Evolutionary conservation across 805 yeast species (phyloP), one percentile per base, ranked within the genome.

Genomic region (Metschnikowia picachoensis): DNA sequence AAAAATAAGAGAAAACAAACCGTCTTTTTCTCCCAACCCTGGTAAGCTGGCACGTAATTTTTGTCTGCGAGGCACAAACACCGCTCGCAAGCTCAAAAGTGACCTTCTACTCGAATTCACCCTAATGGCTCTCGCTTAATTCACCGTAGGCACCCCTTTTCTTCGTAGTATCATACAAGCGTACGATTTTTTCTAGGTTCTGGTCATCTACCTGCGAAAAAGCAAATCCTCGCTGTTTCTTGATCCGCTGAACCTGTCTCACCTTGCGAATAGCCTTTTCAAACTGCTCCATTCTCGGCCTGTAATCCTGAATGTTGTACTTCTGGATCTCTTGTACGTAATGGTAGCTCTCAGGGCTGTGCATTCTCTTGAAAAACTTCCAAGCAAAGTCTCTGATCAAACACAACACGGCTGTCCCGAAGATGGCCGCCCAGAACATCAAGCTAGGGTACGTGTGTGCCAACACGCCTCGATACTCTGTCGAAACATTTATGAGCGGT

Each of bases 221-320:
- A 1, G 99, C 99, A 74, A 88, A 94, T 6, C 99, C 99, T 68
- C 98, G 83, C 68, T 94, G 99, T 61, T 94, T 94, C 64, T 95
- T 87, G 87, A 94, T 92, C 66, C 99, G 79, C 66, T 92, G 96
- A 33, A 94, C 98, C 67, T 95, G 99, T 67, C 99, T 84, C 20
- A 94, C 98, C 62, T 90, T 94, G 61, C 98, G 78, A 46, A 94
- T 94, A 6, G 98, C 97, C 64, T 86, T 90, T 66, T 94, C 99
- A 76, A 94, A 94, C 53, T 91, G 95, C 56, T 90, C 96, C 78
- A 91, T 82, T 57, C 97, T 81, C n/a, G 99, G 99, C 53, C 96
- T 78, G 65, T 87, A 87, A 62, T 92, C 97, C 50, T 87, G 92
- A 50, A 90, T 87, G 59, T 92, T 91, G 67, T 83, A 90, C 69